phyloP scores from a whole-genome alignment of 495 filamentous ascomycete genomes.

The Penicillium steckii region DNA sequence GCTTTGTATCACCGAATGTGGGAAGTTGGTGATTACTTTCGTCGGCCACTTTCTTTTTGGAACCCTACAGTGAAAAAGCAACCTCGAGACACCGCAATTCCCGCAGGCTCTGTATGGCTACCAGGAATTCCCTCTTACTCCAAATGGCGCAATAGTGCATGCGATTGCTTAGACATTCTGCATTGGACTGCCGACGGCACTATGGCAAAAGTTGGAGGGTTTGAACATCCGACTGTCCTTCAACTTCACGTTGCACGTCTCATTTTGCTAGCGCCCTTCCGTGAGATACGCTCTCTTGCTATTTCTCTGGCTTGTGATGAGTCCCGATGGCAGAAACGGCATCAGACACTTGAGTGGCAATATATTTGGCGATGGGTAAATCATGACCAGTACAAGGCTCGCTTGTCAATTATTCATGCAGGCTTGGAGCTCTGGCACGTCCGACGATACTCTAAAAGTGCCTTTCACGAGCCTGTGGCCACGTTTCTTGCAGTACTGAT shows the following conservation, averaged over 20 bases:
- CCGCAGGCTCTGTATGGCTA: conserved; percentile 46
- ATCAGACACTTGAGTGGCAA: conserved; percentile 39
- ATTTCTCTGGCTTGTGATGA: conserved; percentile 31
- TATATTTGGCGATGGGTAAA: conserved; percentile 49
- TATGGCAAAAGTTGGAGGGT: conserved; percentile 42
- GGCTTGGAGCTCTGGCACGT: conserved; percentile 51
- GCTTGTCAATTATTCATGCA: conserved; percentile 54
- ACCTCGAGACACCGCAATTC: conserved; percentile 35
- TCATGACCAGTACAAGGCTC: conserved; percentile 54
- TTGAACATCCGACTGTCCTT: conserved; percentile 51
- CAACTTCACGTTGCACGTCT: conserved; percentile 52
- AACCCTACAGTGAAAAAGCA: conserved; percentile 47
- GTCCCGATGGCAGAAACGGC: conserved; percentile 30
- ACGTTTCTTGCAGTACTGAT: conserved; percentile 47
- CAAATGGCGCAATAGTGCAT: conserved; percentile 56
- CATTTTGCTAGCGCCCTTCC: conserved; percentile 37
- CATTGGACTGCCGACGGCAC: conserved; percentile 54
- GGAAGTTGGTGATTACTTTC: conserved; percentile 50
- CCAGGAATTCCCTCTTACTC: conserved; percentile 49
- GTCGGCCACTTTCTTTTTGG: conserved; percentile 47
- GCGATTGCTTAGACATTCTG: conserved; percentile 54
- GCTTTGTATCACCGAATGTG: conserved; percentile 50
- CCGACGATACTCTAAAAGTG: conserved; percentile 44
- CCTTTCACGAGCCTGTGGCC: conserved; percentile 51
- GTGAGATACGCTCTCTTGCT: conserved; percentile 38